Evolutionary conservation across 2,329 filamentous ascomycete species (phyloP), one percentile per base, ranked within the genome.

Genomic region (Paradendryphiella salina): DNA sequence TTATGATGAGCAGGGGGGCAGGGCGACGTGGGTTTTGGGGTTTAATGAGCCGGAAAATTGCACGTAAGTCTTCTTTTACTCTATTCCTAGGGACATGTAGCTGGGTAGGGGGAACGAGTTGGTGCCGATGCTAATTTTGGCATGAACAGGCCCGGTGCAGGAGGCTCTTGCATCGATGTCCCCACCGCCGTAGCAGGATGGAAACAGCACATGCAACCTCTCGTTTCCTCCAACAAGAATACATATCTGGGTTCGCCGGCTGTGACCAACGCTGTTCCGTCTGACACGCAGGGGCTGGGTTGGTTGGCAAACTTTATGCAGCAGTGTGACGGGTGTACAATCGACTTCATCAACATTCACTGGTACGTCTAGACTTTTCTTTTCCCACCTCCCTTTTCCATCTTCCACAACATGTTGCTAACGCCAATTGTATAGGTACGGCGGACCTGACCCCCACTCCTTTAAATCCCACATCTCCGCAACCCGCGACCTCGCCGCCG

Each of bases 401-500:
- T 4, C 4, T 26, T 5, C 5, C 1, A 35, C 3, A 5, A 2
- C 21, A 5, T 7, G 4, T 3, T 3, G 2, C 18, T 37, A 7
- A 37, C 10, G 4, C 2, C 18, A 5, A 23, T 2, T 4, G 11
- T 1, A 3, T 18, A 62, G 60, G 59, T 71, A 73, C 42, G 65
- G 33, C 7, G 50, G 46, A 1, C 29, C 5, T 13, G 66, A 67
- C 29, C 48, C 63, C 14, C 53, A 50, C 1, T 63, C 67, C 44
- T 72, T 73, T 58, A 66, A 73, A 52, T 45, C 57, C 3, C 61
- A 73, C 35, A 83, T 71, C 31, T 29, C 53, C 0, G 46, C 59
- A 1, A 58, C 66, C 0, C 52, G 57, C 11, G 38, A 50, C 2
- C 31, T 83, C 13, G 85, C 83, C 42, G 81, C 81, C 26, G 85